phyloP scores from a whole-genome alignment of 768 basidiomycete genomes.

The Leccinum uliginosum region DNA sequence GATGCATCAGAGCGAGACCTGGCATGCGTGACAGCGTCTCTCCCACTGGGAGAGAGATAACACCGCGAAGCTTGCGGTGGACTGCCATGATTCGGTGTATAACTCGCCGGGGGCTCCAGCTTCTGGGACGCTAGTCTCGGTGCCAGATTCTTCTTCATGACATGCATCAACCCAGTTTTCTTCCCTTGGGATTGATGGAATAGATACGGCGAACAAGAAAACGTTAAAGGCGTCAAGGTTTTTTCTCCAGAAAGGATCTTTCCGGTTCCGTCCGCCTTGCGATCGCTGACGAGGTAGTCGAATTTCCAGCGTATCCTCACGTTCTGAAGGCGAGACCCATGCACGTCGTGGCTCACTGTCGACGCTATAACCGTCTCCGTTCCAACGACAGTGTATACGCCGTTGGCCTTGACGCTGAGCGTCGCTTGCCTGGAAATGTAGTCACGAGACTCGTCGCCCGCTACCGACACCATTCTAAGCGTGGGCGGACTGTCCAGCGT shows the following conservation, averaged over 20 bases:
- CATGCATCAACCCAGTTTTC: conserved; percentile 63
- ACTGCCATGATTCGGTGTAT: conserved; percentile 6
- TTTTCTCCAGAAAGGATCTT: conserved; percentile 61
- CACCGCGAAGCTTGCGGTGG: background rate
- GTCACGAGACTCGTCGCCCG: conserved; percentile 65
- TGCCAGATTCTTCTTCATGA: conserved; percentile 65
- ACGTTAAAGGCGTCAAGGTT: conserved; percentile 64
- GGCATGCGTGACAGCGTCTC: conserved; percentile 7
- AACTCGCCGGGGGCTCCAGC: conserved; percentile 43
- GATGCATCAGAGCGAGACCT: conserved; percentile 24
- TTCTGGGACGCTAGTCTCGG: conserved; percentile 65
- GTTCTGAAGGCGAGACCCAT: conserved; percentile 21
- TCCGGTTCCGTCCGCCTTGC: conserved; percentile 42
- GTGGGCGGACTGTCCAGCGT: conserved; percentile 62
- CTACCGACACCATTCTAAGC: conserved; percentile 65
- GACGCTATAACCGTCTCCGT: conserved; percentile 41
- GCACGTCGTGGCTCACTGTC: conserved; percentile 16
- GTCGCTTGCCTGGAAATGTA: conserved; percentile 74
- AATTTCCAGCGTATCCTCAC: conserved; percentile 67
- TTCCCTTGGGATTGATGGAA: conserved; percentile 61
- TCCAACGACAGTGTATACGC: conserved; percentile 72
- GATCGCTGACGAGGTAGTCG: conserved; percentile 71
- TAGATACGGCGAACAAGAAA: conserved; percentile 65
- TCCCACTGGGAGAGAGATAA: conserved; percentile 1
- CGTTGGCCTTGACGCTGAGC: conserved; percentile 62